Base-by-base conservation (phyloP, 164 flowering plant genomes). In the Vitis amurensis region DNA sequence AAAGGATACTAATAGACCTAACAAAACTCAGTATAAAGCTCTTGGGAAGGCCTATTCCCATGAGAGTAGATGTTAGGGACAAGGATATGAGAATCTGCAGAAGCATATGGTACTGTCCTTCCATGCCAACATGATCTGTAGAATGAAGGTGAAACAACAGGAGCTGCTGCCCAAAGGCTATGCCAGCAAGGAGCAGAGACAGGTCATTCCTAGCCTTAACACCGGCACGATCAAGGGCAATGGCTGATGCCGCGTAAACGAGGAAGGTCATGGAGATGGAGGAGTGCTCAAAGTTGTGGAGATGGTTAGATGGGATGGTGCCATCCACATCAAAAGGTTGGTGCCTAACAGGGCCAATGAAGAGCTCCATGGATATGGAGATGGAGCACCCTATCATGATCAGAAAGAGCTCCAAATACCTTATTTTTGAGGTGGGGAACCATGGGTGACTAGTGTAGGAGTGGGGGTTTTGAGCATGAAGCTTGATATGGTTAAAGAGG, bases 201-300 rank as follows among this genome's bases (percentile, higher is more conserved):
- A 90, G 66, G 47, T 78, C 88, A 10, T 84, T 66, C 3, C 77
- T 58, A 1, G 68, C 69, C 53, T 67, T 61, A 27, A 75, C 30
- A 49, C 51, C 11, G 10, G 55, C 16, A 47, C 44, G 50, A 29
- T 84, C 89, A 9, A 82, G 71, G n/a, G 73, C 4, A 47, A 86
- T 61, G 2, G 83, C 78, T 51, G 78, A 79, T 7, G 65, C 75
- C 0, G 86, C 86, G 52, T 83, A 87, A 17, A 74, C 69, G 55
- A 89, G 61, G 71, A 87, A 82, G 56, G 84, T 44, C 19, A 82
- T 7, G 27, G 91, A 85, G 29, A 89, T 87, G 63, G 78, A 69
- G 4, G 91, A 69, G 79, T 89, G 94, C 52, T 89, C 94, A 50
- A 89, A 81, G 78, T 86, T 87, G 70, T 78, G 90, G 68, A 89